Conservation (phyloP, 1,284 basidiomycete genomes). For the Hemileia vastatrix region DNA sequence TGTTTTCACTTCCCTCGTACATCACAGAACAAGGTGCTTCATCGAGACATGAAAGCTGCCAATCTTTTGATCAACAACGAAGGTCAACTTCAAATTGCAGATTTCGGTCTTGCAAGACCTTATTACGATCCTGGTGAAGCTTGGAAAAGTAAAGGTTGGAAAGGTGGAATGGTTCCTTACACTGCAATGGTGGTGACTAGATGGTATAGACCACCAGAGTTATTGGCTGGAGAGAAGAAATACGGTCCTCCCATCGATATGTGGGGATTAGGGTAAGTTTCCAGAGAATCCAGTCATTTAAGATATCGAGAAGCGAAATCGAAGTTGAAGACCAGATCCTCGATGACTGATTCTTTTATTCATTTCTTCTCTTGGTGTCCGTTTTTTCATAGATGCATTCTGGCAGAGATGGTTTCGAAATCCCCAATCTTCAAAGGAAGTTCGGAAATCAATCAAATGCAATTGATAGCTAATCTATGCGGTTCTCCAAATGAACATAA, state of each 20-base stretch:
- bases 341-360: neutral
- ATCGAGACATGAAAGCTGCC: conserved; percentile 44
- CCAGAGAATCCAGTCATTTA: neutral
- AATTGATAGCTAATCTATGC: conserved; percentile 36
- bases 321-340: neutral
- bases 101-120: conserved; percentile 40
- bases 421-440: conserved; percentile 40
- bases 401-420: conserved; percentile 40
- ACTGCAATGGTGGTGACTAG: conserved; percentile 44
- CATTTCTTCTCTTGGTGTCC: neutral
- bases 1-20: neutral
- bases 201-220: conserved; percentile 43
- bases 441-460: conserved; percentile 40
- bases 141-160: conserved; percentile 36
- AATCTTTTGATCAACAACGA: conserved; percentile 42
- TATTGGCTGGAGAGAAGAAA: conserved; percentile 38
- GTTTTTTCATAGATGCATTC: too few species aligned
- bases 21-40: conserved; percentile 40
- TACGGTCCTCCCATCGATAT: conserved; percentile 43
- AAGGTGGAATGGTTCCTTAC: conserved; percentile 30
- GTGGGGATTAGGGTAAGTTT: too few species aligned
- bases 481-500: conserved; percentile 35
- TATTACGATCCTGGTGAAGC: conserved; percentile 36
- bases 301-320: neutral
- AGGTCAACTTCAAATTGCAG: conserved; percentile 42